Evolutionary conservation across 306 rosid species (phyloP), one percentile per base, ranked within the genome.

Genomic region (Malus sieversii): DNA sequence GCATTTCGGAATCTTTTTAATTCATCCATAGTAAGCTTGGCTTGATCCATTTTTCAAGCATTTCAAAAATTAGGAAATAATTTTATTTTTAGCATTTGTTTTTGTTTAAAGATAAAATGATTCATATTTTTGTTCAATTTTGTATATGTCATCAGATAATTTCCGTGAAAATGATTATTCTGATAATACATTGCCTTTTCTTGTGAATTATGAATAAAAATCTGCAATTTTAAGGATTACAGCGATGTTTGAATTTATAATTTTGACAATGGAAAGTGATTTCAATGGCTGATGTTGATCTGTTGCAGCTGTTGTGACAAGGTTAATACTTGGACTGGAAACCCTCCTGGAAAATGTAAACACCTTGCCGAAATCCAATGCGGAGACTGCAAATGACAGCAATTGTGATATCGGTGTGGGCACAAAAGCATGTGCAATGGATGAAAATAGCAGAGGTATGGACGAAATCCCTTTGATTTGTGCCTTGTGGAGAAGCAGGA

Each of bases 231-330:
- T 8, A 5, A 15, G 58, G 44, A 60, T 40, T 42, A 9, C 27
- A 12, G 77, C 11, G 3, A 60, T 60, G 8, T 45, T 23, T 74
- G 60, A 29, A 25, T n/a, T 45, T 61, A 10, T 45, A n/a, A 42
- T 15, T 16, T 51, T 51, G 55, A 16, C 18, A 51, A 45, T 7
- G n/a, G 13, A 57, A 55, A 58, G 10, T 51, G 42, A 40, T 29
- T 14, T 20, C 66, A 15, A 48, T 33, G 51, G 60, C 22, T 46
- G 16, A 60, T 64, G 45, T 60, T 69, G 23, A 11, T 30, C 19
- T 29, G 51, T 70, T 79, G 18, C 81, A 88, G 91, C 91, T 35
- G 84, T 85, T 51, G 89, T 81, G 77, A 60, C 83, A 46, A 83
- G 80, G 65, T 74, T 88, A 55, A 65, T 81, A 23, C 46, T 76